phyloP scores from a whole-genome alignment of 352 stramenopile genomes.

The Blastocystis sp. region DNA sequence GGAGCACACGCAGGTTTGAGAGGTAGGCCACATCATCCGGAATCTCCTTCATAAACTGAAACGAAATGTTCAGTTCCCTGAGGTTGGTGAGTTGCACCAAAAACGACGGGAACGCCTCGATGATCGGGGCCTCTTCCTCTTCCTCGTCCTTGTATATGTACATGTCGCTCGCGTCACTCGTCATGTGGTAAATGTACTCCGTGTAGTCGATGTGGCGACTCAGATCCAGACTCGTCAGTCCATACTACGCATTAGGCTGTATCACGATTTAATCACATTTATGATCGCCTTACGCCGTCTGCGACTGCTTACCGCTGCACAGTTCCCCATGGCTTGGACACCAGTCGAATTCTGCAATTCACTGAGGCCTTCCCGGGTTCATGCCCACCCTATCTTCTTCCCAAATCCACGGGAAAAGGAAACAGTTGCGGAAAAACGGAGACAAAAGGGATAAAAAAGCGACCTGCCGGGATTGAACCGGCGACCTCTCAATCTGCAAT shows the following conservation, averaged over 20 bases:
- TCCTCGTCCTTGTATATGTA: conserved; percentile 7
- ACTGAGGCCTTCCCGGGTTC: too few relatives aligned
- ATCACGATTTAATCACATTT: not conserved
- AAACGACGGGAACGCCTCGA: conserved; percentile 26
- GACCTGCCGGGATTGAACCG: conserved; percentile 66
- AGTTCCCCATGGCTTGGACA: not conserved
- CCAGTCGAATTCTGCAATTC: too few relatives aligned
- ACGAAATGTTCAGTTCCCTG: conserved; percentile 4
- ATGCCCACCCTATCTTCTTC: too few relatives aligned
- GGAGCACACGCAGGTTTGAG: conserved; percentile 1
- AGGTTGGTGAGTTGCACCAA: not conserved
- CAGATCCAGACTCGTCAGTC: conserved; percentile 35
- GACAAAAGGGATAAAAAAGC: conserved; percentile 34
- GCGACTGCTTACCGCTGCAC: not conserved
- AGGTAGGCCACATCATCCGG: conserved; percentile 51
- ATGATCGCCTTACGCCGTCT: not conserved
- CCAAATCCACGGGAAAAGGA: too few relatives aligned
- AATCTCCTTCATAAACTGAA: conserved; percentile 42
- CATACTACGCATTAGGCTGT: conserved; percentile 15
- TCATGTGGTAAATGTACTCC: conserved; percentile 63
- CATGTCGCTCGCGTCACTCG: not conserved
- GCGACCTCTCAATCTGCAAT: conserved; percentile 69
- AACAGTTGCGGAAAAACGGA: not conserved
- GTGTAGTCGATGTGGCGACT: conserved; percentile 64
- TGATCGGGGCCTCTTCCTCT: conserved; percentile 22